Evolutionary conservation across 2,329 filamentous ascomycete genomes (phyloP), one percentile per base, ranked within the genome.

Genomic region (Cladophialophora psammophila): DNA sequence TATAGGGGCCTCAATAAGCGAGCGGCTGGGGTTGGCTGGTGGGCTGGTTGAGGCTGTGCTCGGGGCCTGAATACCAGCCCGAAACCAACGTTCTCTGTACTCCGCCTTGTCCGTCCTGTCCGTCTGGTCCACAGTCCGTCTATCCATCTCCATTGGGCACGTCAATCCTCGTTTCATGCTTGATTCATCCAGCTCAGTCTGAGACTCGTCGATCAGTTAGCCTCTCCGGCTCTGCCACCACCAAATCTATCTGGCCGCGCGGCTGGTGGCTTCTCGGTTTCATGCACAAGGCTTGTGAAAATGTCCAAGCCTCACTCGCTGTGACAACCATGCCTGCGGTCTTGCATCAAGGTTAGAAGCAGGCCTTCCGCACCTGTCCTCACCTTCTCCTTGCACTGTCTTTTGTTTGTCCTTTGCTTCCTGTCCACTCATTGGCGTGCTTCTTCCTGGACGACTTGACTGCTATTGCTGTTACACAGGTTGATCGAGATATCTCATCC

Each of bases 181-280:
- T 40, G 61, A 38, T 58, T 57, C 61, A 55, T 50, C 61, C 31
- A 35, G n/a, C 32, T n/a, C 40, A 10, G n/a, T 60, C 8, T 3
- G 26, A n/a, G 26, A 50, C 13, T 34, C 15, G 18, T 40, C 34
- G 56, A 48, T 59, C 57, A 40, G 31, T 40, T 3, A n/a, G 38
- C 34, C 57, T 20, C n/a, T n/a, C 36, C 45, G 60, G 60, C 59
- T 40, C 59, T 61, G 59, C 59, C 59, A 61, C 59, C n/a, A 34
- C 34, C 59, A 38, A 34, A 20, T 20, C 5, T 53, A 15, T 35
- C 45, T 34, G 45, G 40, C 53, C 59, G 59, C 59, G 59, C 59
- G 59, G 59, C 59, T 53, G 59, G 38, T 60, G 60, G 60, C 26
- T 26, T 26, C 26, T 26, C 26, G 26, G 26, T 26, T 26, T 26